These are phyloP conservation scores for Volvariella volvacea DNA, from an alignment of 1,284 basidiomycete genomes.

Conservation along the genomic window DNA sequence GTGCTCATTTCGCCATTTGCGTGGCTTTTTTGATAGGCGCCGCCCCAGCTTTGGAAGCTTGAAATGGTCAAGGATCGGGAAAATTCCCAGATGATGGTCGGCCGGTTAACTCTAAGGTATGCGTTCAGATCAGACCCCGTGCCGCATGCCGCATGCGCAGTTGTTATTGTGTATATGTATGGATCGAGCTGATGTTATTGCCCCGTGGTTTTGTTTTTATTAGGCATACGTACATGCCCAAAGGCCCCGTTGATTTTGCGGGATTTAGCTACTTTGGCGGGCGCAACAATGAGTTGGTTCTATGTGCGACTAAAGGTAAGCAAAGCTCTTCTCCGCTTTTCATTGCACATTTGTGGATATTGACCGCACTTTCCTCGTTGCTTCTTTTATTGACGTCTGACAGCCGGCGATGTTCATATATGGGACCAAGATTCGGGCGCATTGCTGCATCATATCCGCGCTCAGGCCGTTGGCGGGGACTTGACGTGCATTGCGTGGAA, in stretches of 20 bases:
- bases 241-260: slow-evolving; percentile 61
- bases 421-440: slow-evolving; percentile 75
- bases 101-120: slow-evolving; percentile 41
- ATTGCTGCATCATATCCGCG: slow-evolving; percentile 57
- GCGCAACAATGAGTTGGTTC: slow-evolving; percentile 65
- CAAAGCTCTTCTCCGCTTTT: background rate
- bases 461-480: slow-evolving; percentile 55
- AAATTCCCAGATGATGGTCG: slow-evolving; percentile 22
- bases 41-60: slow-evolving; percentile 77
- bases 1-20: no score
- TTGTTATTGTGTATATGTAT: no score
- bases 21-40: slow-evolving; percentile 36
- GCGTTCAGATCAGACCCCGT: background rate
- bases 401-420: slow-evolving; percentile 76
- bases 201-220: no score
- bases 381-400: background rate
- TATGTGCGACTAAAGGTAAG: slow-evolving; percentile 70
- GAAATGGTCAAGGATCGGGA: slow-evolving; percentile 52
- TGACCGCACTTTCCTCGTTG: background rate
- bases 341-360: slow-evolving; percentile 2
- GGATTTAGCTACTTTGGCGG: slow-evolving; percentile 78
- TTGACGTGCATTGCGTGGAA: slow-evolving; percentile 77
- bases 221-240: slow-evolving; percentile 69
- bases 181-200: background rate
- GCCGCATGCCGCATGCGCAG: background rate